A percentile compares a stretch with the other conserved stretches of the same genome.
These are phyloP conservation scores for Brettanomyces anomalus DNA, from an alignment of 805 yeast genomes.

Conservation along the genomic window DNA sequence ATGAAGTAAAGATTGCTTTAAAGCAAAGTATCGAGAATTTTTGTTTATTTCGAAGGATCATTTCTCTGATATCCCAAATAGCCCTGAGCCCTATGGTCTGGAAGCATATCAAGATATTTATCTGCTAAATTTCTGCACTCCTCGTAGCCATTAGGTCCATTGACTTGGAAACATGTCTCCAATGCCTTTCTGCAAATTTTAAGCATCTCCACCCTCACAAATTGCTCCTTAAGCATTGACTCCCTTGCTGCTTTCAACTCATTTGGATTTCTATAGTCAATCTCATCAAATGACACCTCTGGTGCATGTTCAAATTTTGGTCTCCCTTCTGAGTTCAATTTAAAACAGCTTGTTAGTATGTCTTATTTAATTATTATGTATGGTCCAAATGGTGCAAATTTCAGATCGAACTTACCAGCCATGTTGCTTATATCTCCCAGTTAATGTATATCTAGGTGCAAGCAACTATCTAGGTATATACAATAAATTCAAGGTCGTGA, in stretches of 20 bases:
- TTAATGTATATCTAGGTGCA: too few relatives aligned
- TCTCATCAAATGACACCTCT: conserved; percentile 74
- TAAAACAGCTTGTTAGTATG: background rate
- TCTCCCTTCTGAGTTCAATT: conserved; percentile 1
- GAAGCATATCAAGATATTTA: conserved; percentile 69
- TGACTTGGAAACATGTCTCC: conserved; percentile 54
- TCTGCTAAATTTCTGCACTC: conserved; percentile 75
- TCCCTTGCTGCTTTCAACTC: conserved; percentile 68
- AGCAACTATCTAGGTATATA: too few relatives aligned
- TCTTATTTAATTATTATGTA: background rate
- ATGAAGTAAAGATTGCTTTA: too few relatives aligned
- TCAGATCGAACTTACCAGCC: too few relatives aligned
- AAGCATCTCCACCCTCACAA: conserved; percentile 60
- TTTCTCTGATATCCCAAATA: conserved; percentile 82
- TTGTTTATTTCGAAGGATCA: conserved; percentile 60
- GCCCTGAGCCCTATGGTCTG: conserved; percentile 59
- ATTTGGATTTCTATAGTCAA: conserved; percentile 58
- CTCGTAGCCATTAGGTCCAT: conserved; percentile 62
- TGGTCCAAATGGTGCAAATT: too few relatives aligned
- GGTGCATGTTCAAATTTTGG: conserved; percentile 36
- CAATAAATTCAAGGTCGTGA: too few relatives aligned
- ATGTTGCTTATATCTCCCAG: too few relatives aligned
- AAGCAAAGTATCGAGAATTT: background rate
- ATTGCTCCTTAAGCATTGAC: conserved; percentile 72
- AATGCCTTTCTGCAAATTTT: conserved; percentile 66